Base-by-base conservation (phyloP, 2,329 filamentous ascomycete species). In the Xylariaceae sp. region DNA sequence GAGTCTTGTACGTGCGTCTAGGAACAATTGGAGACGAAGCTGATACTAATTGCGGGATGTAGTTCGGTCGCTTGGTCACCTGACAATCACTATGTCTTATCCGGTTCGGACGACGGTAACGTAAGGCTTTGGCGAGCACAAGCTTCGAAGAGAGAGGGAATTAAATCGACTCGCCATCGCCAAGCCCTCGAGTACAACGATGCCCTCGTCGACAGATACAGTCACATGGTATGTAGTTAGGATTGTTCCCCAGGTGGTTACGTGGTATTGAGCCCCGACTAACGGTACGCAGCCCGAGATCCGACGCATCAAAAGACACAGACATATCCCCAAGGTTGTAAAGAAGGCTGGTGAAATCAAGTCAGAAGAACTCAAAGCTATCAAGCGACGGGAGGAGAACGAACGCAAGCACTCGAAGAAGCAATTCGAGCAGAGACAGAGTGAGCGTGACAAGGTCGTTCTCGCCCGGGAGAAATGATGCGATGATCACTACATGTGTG, bases 271-370 rank as follows among this genome's bases (percentile, higher is more conserved):
- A 5, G 16, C 10, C 6, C 22, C 22, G 22, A 28, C 22, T 28
- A 28, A 28, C 22, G 4, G 7, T 28, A 5, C 40, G 42, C 18
- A 66, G 64, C 94, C 94, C 45, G 93, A 99, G 73, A 89, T 99
- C 61, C 83, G 85, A 63, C 83, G 95, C 49, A 99, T 99, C 70
- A 87, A 87, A 64, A 82, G 91, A 47, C 94, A 99, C 72, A 84
- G 94, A 57, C 94, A 97, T 73, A 75, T 97, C 56, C 94, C 94
- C 17, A 90, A 91, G 78, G 84, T 91, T 51, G 84, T 97, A 60
- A 97, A 96, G 86, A 97, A 97, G 82, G 93, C 93, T 4, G 85
- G 81, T 45, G 89, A 96, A 77, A 97, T 97, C 74, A 99, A 99
- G 83, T 75, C 76, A 52, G 90, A 95, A 67, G 94, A 97, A 71